These are phyloP conservation scores for Melocanna baccifera DNA, from an alignment of 176 grass and related monocot species.

Conservation along the genomic window DNA sequence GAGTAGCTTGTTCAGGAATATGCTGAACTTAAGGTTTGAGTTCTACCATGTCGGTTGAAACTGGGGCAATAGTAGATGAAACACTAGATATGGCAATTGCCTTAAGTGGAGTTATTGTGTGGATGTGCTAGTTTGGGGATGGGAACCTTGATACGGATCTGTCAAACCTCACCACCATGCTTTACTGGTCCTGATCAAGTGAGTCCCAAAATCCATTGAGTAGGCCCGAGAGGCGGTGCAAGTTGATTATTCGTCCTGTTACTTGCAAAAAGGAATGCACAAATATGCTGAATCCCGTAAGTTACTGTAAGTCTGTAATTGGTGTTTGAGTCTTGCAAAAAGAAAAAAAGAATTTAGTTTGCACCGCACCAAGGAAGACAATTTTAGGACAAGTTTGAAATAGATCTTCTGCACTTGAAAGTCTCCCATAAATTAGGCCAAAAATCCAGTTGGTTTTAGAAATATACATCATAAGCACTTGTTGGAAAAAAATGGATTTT, in stretches of 20 bases:
- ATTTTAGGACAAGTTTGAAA: background rate
- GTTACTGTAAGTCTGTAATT: background rate
- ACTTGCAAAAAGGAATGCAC: background rate
- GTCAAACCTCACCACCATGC: constrained; percentile 1
- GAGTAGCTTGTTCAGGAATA: background rate
- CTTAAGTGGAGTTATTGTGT: background rate
- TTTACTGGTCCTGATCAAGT: background rate
- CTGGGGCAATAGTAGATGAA: background rate
- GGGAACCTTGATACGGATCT: background rate
- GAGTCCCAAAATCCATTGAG: background rate
- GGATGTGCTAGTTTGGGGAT: background rate
- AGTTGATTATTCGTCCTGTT: background rate
- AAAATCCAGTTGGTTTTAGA: background rate
- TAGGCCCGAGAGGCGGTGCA: background rate
- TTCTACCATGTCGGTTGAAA: background rate
- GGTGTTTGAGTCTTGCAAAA: background rate
- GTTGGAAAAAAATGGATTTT: background rate
- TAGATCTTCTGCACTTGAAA: background rate
- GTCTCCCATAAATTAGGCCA: background rate
- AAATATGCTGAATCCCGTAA: background rate
- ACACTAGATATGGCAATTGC: background rate
- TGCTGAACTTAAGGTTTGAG: background rate
- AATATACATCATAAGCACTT: background rate
- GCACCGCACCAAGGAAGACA: background rate
- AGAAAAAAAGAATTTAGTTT: background rate